phyloP scores from a whole-genome alignment of 2,329 filamentous ascomycete species.

The Mycogone perniciosa region DNA sequence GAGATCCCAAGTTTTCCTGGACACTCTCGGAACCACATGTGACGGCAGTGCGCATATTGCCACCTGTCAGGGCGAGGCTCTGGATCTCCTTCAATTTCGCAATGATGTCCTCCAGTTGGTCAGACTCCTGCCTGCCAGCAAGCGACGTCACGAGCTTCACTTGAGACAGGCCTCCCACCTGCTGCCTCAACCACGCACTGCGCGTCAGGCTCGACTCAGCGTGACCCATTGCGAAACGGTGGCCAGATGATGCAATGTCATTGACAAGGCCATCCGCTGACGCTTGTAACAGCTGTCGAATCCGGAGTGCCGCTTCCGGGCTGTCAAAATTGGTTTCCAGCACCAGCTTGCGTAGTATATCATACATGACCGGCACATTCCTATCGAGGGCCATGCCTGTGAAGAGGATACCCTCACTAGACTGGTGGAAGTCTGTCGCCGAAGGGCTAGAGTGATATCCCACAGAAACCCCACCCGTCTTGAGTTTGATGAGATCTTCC shows the following conservation, averaged over 20 bases:
- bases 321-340: conserved; percentile 86
- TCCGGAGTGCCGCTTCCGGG: conserved; percentile 70
- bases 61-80: conserved; percentile 63
- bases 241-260: conserved; percentile 82
- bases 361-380: conserved; percentile 87
- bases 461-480: conserved; percentile 84
- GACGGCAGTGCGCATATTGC: conserved; percentile 68
- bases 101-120: conserved; percentile 69
- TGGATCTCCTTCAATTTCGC: conserved; percentile 82
- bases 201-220: conserved; percentile 74
- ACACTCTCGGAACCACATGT: conserved; percentile 77
- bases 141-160: conserved; percentile 77
- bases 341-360: conserved; percentile 72
- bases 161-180: conserved; percentile 85
- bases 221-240: conserved; percentile 76
- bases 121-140: conserved; percentile 62
- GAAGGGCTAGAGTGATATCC: conserved; percentile 78
- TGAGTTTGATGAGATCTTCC: conserved; percentile 92
- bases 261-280: conserved; percentile 87
- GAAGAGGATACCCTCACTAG: conserved; percentile 76
- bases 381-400: conserved; percentile 83
- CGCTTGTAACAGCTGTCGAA: conserved; percentile 79
- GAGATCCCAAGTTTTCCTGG: conserved; percentile 59
- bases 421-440: conserved; percentile 62
- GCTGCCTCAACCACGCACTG: conserved; percentile 67